Percentiles rank a stretch among this genome's conserved stretches.
Evolutionary conservation across 768 basidiomycete genomes (phyloP).

Genomic region (Gloeopeniophorella convolvens): DNA sequence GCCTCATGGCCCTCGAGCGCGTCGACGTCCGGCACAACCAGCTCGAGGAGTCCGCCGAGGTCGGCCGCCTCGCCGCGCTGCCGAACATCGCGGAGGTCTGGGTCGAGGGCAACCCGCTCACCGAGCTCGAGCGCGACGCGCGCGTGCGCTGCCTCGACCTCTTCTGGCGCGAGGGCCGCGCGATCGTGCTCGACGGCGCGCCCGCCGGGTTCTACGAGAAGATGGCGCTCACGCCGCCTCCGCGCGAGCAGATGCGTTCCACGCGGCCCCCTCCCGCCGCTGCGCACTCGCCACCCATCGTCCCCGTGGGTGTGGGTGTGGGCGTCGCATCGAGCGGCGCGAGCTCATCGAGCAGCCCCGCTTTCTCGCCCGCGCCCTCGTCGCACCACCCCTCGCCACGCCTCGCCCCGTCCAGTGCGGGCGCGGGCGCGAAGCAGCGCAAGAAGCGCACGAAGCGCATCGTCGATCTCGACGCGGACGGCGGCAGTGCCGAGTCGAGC

Average conservation of each 20-base stretch:
- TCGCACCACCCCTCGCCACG: constrained; percentile 42
- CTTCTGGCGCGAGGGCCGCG: constrained; percentile 81
- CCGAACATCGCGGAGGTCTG: constrained; percentile 78
- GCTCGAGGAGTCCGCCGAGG: constrained; percentile 76
- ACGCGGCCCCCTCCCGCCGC: constrained; percentile 42
- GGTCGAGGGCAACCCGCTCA: constrained; percentile 80
- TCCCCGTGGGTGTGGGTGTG: constrained; percentile 42
- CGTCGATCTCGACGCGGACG: constrained; percentile 65
- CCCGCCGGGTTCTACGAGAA: constrained; percentile 67
- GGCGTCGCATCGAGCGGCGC: constrained; percentile 8
- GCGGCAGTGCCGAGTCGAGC: no score
- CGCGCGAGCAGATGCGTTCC: constrained; percentile 47
- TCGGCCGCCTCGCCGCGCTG: constrained; percentile 73
- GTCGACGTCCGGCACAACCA: constrained; percentile 78
- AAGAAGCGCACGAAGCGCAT: constrained; percentile 64
- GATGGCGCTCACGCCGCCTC: constrained; percentile 43
- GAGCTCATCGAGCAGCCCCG: constrained; percentile 24
- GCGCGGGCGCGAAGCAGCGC: constrained; percentile 42
- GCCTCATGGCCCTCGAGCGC: constrained; percentile 76
- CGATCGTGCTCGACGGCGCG: constrained; percentile 68
- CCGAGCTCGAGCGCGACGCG: constrained; percentile 61
- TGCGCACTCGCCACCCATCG: constrained; percentile 52
- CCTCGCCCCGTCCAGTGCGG: constrained; percentile 31
- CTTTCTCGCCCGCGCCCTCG: constrained; percentile 31
- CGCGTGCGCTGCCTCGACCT: constrained; percentile 74